phyloP scores from a whole-genome alignment of 352 stramenopile species.

The Phytophthora hibernalis region DNA sequence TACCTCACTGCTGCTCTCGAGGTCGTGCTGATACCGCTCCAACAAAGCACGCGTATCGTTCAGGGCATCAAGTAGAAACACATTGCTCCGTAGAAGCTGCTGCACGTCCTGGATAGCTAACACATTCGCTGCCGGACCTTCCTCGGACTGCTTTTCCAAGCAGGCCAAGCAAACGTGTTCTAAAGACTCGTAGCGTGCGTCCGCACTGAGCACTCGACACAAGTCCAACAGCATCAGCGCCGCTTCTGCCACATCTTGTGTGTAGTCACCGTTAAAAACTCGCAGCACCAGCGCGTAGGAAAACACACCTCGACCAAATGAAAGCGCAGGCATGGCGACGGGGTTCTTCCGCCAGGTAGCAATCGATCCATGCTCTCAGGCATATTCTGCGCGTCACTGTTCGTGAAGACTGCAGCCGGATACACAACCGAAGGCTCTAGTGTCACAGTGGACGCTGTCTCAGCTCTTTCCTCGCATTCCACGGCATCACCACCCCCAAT shows the following conservation, averaged over 20 bases:
- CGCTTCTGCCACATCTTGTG: constrained; percentile 61
- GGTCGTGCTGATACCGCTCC: constrained; percentile 35
- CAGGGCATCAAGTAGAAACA: constrained; percentile 78
- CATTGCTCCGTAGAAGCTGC: constrained; percentile 39
- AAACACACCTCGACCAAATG: constrained; percentile 79
- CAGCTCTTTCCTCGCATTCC: constrained; percentile 13
- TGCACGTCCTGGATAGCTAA: constrained; percentile 54
- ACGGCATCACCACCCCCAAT: constrained; percentile 25
- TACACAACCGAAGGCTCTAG: constrained; percentile 39
- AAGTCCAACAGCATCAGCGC: constrained; percentile 52
- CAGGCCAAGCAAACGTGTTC: constrained; percentile 55
- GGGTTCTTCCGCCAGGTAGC: constrained; percentile 33
- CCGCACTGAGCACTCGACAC: constrained; percentile 53
- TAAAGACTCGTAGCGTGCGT: constrained; percentile 56
- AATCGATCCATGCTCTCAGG: constrained; percentile 46
- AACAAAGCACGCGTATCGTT: constrained; percentile 59
- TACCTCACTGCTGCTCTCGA: constrained; percentile 16
- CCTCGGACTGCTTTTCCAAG: constrained; percentile 37
- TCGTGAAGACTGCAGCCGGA: constrained; percentile 61
- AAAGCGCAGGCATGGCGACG: constrained; percentile 55
- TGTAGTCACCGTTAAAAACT: constrained; percentile 81
- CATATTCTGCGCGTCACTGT: constrained; percentile 40
- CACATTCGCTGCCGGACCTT: constrained; percentile 24
- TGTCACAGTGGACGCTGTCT: not conserved
- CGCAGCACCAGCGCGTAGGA: constrained; percentile 76